These are phyloP conservation scores for Carex kokanica DNA, from an alignment of 176 grass and related monocot species.

Conservation along the genomic window DNA sequence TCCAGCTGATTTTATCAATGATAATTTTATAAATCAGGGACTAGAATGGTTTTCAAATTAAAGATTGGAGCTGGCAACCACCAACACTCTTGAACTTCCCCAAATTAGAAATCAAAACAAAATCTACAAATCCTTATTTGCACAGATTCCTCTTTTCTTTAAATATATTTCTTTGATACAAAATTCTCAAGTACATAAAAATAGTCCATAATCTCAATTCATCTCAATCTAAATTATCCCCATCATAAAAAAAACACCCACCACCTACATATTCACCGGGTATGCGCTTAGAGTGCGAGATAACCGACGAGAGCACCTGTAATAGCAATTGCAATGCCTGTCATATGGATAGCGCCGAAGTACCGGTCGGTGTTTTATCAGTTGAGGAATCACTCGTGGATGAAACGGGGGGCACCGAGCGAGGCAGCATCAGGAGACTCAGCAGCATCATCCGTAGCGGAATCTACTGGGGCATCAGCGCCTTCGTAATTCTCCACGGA, in stretches of 20 bases:
- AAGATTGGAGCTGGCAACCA: not conserved
- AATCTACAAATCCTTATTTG: not conserved
- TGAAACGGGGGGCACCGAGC: not conserved
- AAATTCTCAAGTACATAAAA: conserved; percentile 22
- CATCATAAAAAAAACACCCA: not conserved
- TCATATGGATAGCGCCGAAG: not conserved
- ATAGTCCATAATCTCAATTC: not conserved
- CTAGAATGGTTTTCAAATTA: not conserved
- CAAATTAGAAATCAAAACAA: not conserved
- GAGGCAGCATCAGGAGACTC: conserved; percentile 14
- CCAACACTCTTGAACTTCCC: not conserved
- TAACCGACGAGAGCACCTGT: not conserved
- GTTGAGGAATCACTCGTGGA: not conserved
- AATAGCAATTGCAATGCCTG: conserved; percentile 15
- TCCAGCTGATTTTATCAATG: not conserved
- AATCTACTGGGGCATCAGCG: not conserved
- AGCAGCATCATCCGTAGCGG: not conserved
- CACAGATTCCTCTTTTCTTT: not conserved
- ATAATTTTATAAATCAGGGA: not conserved
- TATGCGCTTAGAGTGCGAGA: not conserved
- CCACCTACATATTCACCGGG: not conserved
- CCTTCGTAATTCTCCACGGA: conserved; percentile 9
- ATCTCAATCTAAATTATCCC: not conserved
- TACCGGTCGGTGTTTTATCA: not conserved
- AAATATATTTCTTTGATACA: not conserved